Evolutionary conservation across 192 early-diverging fungal genomes (phyloP), one percentile per base, ranked within the genome.

Genomic region (Fimicolochytrium jonesii): DNA sequence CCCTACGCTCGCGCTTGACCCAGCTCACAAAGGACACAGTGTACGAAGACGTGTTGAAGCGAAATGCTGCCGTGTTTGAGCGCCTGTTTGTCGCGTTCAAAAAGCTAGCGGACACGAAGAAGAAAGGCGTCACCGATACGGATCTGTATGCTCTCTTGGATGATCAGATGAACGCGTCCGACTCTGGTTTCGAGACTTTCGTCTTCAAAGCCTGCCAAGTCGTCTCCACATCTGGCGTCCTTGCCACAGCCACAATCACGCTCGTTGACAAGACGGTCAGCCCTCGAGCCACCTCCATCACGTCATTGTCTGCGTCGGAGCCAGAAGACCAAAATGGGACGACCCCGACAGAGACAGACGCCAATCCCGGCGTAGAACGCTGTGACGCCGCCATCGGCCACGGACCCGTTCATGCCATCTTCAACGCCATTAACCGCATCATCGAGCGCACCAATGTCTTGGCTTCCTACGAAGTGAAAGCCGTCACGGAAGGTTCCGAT

Each of bases 321-420:
- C n/a, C n/a, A n/a, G n/a, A n/a, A n/a, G n/a, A n/a, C n/a, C n/a
- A n/a, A n/a, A n/a, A n/a, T n/a, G n/a, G n/a, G n/a, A n/a, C n/a
- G n/a, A n/a, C n/a, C n/a, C n/a, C n/a, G n/a, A n/a, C n/a, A n/a
- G n/a, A n/a, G n/a, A n/a, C n/a, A n/a, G n/a, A 29, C 29, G 43
- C 35, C 4, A 17, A 34, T 13, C 41, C 63, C 17, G 52, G 61
- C 29, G 61, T 80, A 9, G 72, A 76, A 20, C 78, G 28, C 67
- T 77, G 37, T 22, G 92, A 93, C 71, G 94, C 88, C 10, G 90
- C 91, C 18, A 80, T 88, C 44, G 92, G 88, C 18, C 86, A 87
- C 66, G 92, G 94, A 10, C 90, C 94, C 6, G 87, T 96, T 28
- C 89, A 93, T 68, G 92, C 94, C 13, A 84, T 90, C 46, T 96